Base-by-base conservation (phyloP, 257 asterid species). In the Jacaranda mimosifolia region DNA sequence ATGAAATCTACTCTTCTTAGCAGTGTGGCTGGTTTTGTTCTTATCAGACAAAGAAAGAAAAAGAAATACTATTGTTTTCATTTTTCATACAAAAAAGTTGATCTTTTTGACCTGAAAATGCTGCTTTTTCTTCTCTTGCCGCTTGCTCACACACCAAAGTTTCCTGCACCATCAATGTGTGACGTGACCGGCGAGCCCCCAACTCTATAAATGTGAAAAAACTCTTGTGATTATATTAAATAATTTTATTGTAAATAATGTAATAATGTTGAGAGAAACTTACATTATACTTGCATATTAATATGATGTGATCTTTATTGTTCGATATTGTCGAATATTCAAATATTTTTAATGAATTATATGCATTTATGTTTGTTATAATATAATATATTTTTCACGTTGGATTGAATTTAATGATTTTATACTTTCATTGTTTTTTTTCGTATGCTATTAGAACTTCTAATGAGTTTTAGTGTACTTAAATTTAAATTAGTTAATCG, bases 131-230 rank as follows among this genome's bases (percentile, higher is more conserved):
- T 51, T 9, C 51, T 38, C 32, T 81, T 83, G 85, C 83, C 86
- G 82, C 78, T 86, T 81, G 78, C 80, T 84, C 53, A 15, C 62
- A 70, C 82, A 80, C 76, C 86, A 39, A 77, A 53, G 12, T 14
- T 70, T 32, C 59, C 32, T 9, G 15, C 38, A 51, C 77, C 3
- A 26, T 21, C 66, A 26, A 60, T 60, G 66, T 5, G 9, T 0
- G 70, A 68, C 69, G 32, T 26, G 39, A 14, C n/a, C 36, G 32
- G 32, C 32, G 32, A 26, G 1, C 32, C 32, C 19, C 6, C 62
- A 42, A 21, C 63, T 72, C 68, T 38, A 26, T 53, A 4, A 26
- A 21, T 52, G 13, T 35, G 51, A 52, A 17, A 35, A 52, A n/a
- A 56, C n/a, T 17, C 3, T 56, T 6, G 4, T 2, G 3, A 8